These are phyloP conservation scores for Rhizopus microsporus DNA, from an alignment of 371 early-diverging fungal species.

Conservation along the genomic window DNA sequence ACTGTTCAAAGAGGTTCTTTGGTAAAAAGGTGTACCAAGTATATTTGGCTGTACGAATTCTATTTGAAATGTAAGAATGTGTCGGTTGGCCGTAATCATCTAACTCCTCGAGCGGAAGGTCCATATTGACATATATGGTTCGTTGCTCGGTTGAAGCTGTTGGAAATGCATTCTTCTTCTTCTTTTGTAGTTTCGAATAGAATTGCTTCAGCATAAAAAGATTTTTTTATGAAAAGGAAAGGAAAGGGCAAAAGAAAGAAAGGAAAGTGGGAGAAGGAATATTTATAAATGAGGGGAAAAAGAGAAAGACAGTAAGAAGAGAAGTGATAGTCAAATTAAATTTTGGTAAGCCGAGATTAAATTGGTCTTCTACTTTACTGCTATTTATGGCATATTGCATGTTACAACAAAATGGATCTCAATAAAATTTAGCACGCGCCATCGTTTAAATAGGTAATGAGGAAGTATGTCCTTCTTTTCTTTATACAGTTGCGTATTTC, in stretches of 20 bases:
- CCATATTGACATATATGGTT: slow-evolving; percentile 51
- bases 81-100: slow-evolving; percentile 48
- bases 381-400: neutral
- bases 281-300: neutral
- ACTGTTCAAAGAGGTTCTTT: slow-evolving; percentile 91
- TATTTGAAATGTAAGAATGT: slow-evolving; percentile 54
- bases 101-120: slow-evolving; percentile 35
- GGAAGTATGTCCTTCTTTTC: no score
- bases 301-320: neutral
- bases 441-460: neutral
- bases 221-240: neutral
- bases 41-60: slow-evolving; percentile 84
- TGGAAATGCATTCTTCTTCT: slow-evolving; percentile 39
- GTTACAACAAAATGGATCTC: neutral
- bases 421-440: neutral
- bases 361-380: neutral
- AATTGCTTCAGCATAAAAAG: neutral
- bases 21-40: slow-evolving; percentile 89
- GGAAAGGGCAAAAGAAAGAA: neutral
- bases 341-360: slow-evolving; percentile 8
- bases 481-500: no score
- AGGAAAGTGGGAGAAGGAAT: neutral
- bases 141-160: slow-evolving; percentile 41
- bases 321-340: slow-evolving; percentile 4
- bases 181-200: neutral